These are phyloP conservation scores for Heliamphora pulchella DNA, from an alignment of 179 eudicot species.

Conservation along the genomic window DNA sequence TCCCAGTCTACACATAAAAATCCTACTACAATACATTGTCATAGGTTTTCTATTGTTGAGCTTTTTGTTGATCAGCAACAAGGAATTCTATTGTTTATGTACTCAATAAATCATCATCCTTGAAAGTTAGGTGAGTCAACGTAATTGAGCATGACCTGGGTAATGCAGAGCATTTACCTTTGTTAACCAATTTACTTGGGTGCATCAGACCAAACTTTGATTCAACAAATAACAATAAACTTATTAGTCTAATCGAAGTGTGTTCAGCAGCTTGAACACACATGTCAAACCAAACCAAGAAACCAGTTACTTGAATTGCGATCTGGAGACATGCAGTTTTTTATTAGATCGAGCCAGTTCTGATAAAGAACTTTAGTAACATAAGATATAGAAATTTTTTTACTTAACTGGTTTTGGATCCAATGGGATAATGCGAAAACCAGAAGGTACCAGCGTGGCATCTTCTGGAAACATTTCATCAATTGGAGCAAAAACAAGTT, in stretches of 20 bases:
- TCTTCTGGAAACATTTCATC: slow-evolving; percentile 96
- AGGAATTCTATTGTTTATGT: too few species aligned
- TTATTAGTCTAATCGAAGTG: background rate
- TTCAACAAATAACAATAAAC: background rate
- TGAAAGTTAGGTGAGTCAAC: too few species aligned
- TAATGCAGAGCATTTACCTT: background rate
- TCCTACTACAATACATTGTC: background rate
- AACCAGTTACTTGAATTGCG: background rate
- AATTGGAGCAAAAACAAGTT: slow-evolving; percentile 90
- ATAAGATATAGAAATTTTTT: background rate
- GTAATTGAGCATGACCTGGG: background rate
- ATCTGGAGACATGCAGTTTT: background rate
- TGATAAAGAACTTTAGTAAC: too few species aligned
- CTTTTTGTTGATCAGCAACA: too few species aligned
- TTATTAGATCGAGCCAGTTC: too few species aligned
- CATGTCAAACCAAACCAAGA: background rate
- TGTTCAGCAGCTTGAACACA: background rate
- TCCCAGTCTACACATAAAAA: background rate
- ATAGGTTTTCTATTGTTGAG: background rate
- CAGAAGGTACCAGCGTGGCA: slow-evolving; percentile 85
- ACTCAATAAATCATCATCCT: background rate
- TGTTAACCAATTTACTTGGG: background rate
- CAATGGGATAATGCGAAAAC: slow-evolving; percentile 82
- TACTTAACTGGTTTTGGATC: slow-evolving; percentile 65
- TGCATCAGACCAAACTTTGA: background rate